phyloP scores from a whole-genome alignment of 2,329 filamentous ascomycete genomes.

The Cytospora schulzeri region DNA sequence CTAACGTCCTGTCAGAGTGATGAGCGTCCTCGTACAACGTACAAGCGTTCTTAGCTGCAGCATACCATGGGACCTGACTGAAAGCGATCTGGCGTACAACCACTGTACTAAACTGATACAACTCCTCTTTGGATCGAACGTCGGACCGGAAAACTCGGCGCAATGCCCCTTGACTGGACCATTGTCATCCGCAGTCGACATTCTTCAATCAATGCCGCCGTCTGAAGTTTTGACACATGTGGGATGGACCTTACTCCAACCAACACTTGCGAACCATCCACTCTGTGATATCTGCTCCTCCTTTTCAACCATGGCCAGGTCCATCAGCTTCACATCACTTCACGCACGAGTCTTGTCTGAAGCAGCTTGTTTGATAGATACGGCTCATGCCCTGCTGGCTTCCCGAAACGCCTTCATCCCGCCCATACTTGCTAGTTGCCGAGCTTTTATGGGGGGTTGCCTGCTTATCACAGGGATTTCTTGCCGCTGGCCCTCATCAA shows the following conservation, averaged over 20 bases:
- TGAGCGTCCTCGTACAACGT: conserved; percentile 14
- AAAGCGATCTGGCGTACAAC: conserved; percentile 11
- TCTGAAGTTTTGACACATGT: conserved; percentile 15
- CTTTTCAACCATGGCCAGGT: conserved; percentile 6
- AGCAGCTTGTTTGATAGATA: conserved; percentile 9
- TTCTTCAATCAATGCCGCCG: conserved; percentile 12
- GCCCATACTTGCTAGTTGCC: conserved; percentile 14
- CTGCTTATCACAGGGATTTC: conserved; percentile 10
- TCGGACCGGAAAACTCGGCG: background rate
- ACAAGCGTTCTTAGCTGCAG: conserved; percentile 15
- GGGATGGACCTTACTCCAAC: conserved; percentile 14
- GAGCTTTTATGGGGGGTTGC: conserved; percentile 16
- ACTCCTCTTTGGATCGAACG: conserved; percentile 4
- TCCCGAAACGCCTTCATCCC: conserved; percentile 9
- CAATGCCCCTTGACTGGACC: conserved; percentile 9
- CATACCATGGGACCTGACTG: conserved; percentile 12
- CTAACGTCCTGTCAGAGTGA: background rate
- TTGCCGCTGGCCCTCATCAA: conserved; percentile 5
- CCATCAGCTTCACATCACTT: conserved; percentile 1
- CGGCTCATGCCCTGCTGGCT: conserved; percentile 8
- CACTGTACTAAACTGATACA: conserved; percentile 17
- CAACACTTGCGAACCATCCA: conserved; percentile 4
- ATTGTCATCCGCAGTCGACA: conserved; percentile 5
- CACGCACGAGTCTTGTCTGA: conserved; percentile 14
- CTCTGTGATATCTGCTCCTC: conserved; percentile 11